Conservation (phyloP, 495 filamentous ascomycete genomes). For the Penicillium canescens region DNA sequence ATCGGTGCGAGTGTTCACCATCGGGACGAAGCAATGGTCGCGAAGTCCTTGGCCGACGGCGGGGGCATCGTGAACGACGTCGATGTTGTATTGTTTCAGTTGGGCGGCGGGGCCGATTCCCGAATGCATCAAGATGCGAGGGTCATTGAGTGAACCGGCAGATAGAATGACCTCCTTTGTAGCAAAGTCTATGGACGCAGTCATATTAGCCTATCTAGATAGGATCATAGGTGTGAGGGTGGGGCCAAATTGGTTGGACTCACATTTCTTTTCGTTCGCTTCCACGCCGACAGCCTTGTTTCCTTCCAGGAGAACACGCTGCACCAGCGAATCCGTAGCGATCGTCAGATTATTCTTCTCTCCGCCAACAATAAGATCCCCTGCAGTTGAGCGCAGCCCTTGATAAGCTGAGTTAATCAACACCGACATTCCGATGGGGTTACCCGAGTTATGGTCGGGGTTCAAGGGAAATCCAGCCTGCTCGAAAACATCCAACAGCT, state of each 20-base stretch:
- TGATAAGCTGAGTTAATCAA: slow-evolving; percentile 43
- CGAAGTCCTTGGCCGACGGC: slow-evolving; percentile 32
- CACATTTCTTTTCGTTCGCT: slow-evolving; percentile 30
- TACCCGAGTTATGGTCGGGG: slow-evolving; percentile 54
- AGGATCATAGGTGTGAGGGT: no score
- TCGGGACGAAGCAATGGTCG: slow-evolving; percentile 26
- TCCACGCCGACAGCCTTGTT: slow-evolving; percentile 50
- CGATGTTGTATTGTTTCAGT: slow-evolving; percentile 23
- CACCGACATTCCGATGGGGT: slow-evolving; percentile 54
- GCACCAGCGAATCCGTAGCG: slow-evolving; percentile 43
- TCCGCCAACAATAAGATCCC: slow-evolving; percentile 37
- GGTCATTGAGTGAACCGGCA: slow-evolving; percentile 46
- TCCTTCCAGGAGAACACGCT: slow-evolving; percentile 49
- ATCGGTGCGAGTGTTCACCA: slow-evolving; percentile 21
- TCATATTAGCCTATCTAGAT: background rate
- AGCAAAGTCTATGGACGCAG: slow-evolving; percentile 6
- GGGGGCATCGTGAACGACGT: slow-evolving; percentile 23
- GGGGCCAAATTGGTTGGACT: background rate
- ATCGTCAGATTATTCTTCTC: slow-evolving; percentile 49
- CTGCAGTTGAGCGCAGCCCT: slow-evolving; percentile 49
- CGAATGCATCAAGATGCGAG: slow-evolving; percentile 49
- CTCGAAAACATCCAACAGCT: slow-evolving; percentile 38
- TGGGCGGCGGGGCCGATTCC: slow-evolving; percentile 34
- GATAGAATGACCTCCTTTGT: slow-evolving; percentile 48
- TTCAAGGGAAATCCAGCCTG: slow-evolving; percentile 46